Conservation (phyloP, 768 basidiomycete species). For the Lanmaoa pseudosensibilis region DNA sequence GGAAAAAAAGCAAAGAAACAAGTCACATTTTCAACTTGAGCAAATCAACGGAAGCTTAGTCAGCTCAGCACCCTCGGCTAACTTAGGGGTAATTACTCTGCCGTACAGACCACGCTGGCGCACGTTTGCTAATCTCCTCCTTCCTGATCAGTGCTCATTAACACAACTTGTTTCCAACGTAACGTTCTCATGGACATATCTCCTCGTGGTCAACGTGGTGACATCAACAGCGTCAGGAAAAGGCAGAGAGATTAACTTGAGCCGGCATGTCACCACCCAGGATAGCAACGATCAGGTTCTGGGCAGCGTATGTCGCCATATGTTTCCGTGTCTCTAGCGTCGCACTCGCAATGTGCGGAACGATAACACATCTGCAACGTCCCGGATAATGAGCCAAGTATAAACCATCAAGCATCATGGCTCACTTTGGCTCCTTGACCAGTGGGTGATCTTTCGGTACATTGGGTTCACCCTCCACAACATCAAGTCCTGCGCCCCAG, state of each 20-base stretch:
- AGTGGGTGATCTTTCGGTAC: slow-evolving; percentile 74
- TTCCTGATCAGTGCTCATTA: neutral
- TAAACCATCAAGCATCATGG: slow-evolving; percentile 3
- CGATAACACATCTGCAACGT: slow-evolving; percentile 60
- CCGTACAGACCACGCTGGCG: neutral
- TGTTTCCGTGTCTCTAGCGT: slow-evolving; percentile 79
- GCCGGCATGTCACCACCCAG: slow-evolving; percentile 64
- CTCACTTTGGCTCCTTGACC: slow-evolving; percentile 71
- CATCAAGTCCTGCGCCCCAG: slow-evolving; percentile 92
- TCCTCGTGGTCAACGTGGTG: neutral
- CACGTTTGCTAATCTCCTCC: neutral
- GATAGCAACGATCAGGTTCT: slow-evolving; percentile 48
- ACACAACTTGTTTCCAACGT: neutral
- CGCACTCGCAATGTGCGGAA: slow-evolving; percentile 92
- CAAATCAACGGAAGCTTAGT: slow-evolving; percentile 5
- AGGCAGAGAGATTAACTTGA: slow-evolving; percentile 38
- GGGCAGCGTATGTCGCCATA: slow-evolving; percentile 77
- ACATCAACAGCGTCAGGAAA: neutral
- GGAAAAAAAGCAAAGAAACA: neutral
- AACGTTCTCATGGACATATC: neutral
- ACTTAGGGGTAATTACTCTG: no score
- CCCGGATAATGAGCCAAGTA: neutral
- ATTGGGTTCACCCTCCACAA: slow-evolving; percentile 89
- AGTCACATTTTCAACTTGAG: slow-evolving; percentile 1
- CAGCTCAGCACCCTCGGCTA: slow-evolving; percentile 4